phyloP scores from a whole-genome alignment of 2,329 filamentous ascomycete genomes.

The Hymenoscyphus albidus region DNA sequence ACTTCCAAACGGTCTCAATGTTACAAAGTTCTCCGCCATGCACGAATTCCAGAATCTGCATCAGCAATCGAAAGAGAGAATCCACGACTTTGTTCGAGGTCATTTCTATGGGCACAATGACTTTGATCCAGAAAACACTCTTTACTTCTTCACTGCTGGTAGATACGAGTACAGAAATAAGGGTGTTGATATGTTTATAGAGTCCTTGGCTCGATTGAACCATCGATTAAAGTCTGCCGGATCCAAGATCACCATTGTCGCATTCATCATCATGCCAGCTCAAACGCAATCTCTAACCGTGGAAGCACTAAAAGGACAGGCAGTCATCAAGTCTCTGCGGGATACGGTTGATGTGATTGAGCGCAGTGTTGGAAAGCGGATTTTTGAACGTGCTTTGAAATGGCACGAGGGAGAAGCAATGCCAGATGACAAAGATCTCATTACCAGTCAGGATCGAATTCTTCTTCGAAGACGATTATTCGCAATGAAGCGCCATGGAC shows the following conservation, averaged over 20 bases:
- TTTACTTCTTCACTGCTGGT: slow-evolving; percentile 96
- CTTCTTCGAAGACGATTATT: slow-evolving; percentile 87
- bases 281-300: slow-evolving; percentile 94
- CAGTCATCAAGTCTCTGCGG: slow-evolving; percentile 91
- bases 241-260: slow-evolving; percentile 90
- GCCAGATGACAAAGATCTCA: slow-evolving; percentile 94
- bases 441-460: slow-evolving; percentile 87
- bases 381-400: slow-evolving; percentile 89
- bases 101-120: slow-evolving; percentile 99
- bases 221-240: slow-evolving; percentile 81
- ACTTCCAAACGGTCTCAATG: slow-evolving; percentile 92
- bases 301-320: slow-evolving; percentile 92
- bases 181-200: slow-evolving; percentile 99
- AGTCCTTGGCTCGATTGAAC: slow-evolving; percentile 90
- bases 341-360: slow-evolving; percentile 94
- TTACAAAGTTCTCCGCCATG: slow-evolving; percentile 96
- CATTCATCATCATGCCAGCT: slow-evolving; percentile 98
- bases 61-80: slow-evolving; percentile 94
- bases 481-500: slow-evolving; percentile 87
- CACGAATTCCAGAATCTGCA: slow-evolving; percentile 99
- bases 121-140: slow-evolving; percentile 91
- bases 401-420: slow-evolving; percentile 94
- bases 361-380: slow-evolving; percentile 82
- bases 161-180: slow-evolving; percentile 98
- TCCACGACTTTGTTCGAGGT: slow-evolving; percentile 94